Evolutionary conservation across 1,284 basidiomycete species (phyloP), one percentile per base, ranked within the genome.

Genomic region (Pyrrhoderma lamaoense): DNA sequence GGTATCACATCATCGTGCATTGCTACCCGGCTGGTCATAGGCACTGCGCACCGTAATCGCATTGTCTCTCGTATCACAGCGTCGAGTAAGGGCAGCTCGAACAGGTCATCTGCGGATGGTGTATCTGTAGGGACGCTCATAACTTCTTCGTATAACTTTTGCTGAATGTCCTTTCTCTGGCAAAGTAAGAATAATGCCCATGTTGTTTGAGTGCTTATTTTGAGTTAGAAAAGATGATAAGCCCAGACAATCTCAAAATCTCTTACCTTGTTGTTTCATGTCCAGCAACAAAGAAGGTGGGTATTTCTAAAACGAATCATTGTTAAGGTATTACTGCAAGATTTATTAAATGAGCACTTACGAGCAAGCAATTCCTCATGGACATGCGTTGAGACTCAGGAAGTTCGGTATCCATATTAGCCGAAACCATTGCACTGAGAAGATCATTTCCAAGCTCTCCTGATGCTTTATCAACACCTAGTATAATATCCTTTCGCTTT

Each of bases 341-440:
- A 39, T 19, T 9, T 16, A 13, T 38, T 2, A 8, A 9, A 11
- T 21, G 8, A 8, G 14, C 57, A 77, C 64, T 70, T 70, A 70
- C 79, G 77, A 13, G 75, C 74, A n/a, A 76, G 57, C 1, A 81
- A 71, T 55, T 83, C 80, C 7, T 72, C 70, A 55, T 82, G 76
- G 71, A 67, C 58, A 82, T 62, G 25, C 66, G 63, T 58, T 79
- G 73, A 3, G 65, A 66, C 2, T 67, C 64, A 11, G 65, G 64
- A 2, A 75, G 61, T 47, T 75, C 71, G 4, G 65, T 58, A 0
- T 70, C 70, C 68, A 75, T 70, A 60, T 78, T 78, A 11, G 75
- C 74, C 49, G 68, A 67, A 55, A 77, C 68, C 25, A 70, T 56
- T 4, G 67, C 57, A 2, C 62, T 67, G 16, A 69, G 59, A 8